Evolutionary conservation across 306 rosid genomes (phyloP), one percentile per base, ranked within the genome.

Genomic region (Quercus wislizeni): DNA sequence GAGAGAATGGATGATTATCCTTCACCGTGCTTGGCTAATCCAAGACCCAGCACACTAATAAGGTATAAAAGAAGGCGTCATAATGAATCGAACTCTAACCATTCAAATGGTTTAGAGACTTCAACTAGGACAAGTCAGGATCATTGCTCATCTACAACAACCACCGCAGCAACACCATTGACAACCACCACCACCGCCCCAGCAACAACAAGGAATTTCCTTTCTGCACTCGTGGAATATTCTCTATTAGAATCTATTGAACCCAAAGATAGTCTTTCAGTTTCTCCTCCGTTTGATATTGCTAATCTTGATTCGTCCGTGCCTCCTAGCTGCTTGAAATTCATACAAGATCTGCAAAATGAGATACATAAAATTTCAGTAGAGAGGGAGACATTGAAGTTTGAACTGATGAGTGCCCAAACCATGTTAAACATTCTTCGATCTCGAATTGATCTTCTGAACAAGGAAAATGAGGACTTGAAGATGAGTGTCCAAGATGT

Each of bases 141-240:
- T 77, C 96, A 77, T 4, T 87, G 94, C 89, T 90, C 94, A 1
- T 91, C 99, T 1, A 85, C 90, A 62, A 88, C 90, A 59, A 91
- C 96, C 31, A 89, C 90, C 4, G 95, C 90, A 4, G 89, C 92
- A 20, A 86, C 89, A 3, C 33, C 91, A 52, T 71, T 85, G 71
- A 80, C 78, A 0, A 41, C 86, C 0, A 57, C 86, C 12, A 33
- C 77, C 6, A 64, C 82, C 21, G 84, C 55, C 35, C n/a, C 79
- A 18, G 83, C 90, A 0, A 87, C 86, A 0, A 93, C 88, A 14
- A 91, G 89, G 71, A 94, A 89, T 69, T 91, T 96, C 68, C 89
- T 96, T 64, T 96, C 98, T 33, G 94, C 97, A 38, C 82, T 96
- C 79, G 99, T 93, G 82, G 97, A 93, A 78, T 96, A 83, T 88